Evolutionary conservation across 768 basidiomycete genomes (phyloP), one percentile per base, ranked within the genome.

Genomic region (Megacollybia marginata): DNA sequence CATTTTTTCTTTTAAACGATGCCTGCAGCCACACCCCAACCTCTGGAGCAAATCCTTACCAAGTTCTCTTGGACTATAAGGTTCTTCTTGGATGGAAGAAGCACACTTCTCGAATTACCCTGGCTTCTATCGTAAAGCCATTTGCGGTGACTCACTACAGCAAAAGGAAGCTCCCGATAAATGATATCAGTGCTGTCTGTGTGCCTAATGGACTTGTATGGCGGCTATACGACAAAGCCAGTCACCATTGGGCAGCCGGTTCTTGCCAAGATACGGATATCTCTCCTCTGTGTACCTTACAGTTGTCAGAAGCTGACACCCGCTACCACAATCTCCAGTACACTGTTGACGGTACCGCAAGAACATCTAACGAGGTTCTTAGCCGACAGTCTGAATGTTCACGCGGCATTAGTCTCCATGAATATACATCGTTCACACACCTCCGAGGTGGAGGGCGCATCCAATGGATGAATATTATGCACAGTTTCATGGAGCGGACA

Each of bases 391-490:
- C 51, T 0, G 59, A 62, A 9, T 78, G 75, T 44, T 69, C 71
- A 4, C 44, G 46, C 13, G 60, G 69, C 5, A 57, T 80, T 18
- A 65, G 53, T 7, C 51, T 74, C 2, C 74, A 80, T 23, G 76
- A 80, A 48, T 71, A 62, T 32, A 60, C 69, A 10, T 63, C 70
- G 0, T 80, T 75, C 46, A 69, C 67, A 10, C 61, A 64, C 47
- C 52, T 79, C 33, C 73, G 79, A 7, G 65, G 71, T 33, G 76
- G 78, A 0, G 49, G 63, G 0, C 55, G 49, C 1, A 51, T 80
- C 0, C 77, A 79, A 46, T 79, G 76, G 77, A 57, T 69, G 33
- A 79, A 79, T 50, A 69, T 79, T 33, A 50, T 67, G 13, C 66
- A 71, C 16, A 75, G 74, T 51, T 55, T 80, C 10, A 62, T 65